A percentile compares a stretch with the other conserved stretches of the same genome.
phyloP scores from a whole-genome alignment of 306 rosid genomes.

The Glycine soja region DNA sequence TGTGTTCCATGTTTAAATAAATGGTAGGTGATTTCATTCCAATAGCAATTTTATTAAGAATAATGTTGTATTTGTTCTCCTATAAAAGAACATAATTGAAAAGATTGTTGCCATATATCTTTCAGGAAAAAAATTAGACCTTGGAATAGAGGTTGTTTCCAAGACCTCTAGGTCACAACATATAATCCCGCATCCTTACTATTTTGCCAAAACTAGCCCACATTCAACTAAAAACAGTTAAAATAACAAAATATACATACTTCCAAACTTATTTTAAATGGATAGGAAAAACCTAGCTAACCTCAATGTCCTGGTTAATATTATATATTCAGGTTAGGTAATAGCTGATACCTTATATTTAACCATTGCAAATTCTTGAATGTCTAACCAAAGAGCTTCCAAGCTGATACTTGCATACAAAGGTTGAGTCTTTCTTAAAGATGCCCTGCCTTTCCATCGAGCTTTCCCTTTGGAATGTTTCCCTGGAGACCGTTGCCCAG shows the following conservation, averaged over 20 bases:
- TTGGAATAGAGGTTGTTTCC: no score
- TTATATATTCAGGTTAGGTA: conserved; percentile 9
- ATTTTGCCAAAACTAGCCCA: not conserved
- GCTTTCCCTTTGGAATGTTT: conserved; percentile 77
- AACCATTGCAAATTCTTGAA: conserved; percentile 77
- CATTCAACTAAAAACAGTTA: conserved; percentile 3
- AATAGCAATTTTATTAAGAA: no score
- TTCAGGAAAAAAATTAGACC: no score
- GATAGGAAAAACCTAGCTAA: not conserved
- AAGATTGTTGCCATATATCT: no score
- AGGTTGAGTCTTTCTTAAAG: conserved; percentile 67
- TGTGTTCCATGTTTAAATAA: no score
- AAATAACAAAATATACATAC: not conserved
- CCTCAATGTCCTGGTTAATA: not conserved
- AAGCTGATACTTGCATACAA: conserved; percentile 75
- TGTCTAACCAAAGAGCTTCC: conserved; percentile 82
- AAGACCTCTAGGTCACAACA: no score
- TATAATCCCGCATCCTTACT: no score
- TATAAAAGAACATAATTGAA: no score
- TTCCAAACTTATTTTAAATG: not conserved
- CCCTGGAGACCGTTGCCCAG: conserved; percentile 68
- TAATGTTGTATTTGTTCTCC: no score
- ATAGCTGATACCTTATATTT: conserved; percentile 79
- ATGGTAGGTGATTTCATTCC: no score
- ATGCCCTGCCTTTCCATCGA: conserved; percentile 77